Percentiles rank a stretch among this genome's conserved stretches.
These are phyloP conservation scores for Dissophora ornata DNA, from an alignment of 192 early-diverging fungal genomes.

Conservation along the genomic window DNA sequence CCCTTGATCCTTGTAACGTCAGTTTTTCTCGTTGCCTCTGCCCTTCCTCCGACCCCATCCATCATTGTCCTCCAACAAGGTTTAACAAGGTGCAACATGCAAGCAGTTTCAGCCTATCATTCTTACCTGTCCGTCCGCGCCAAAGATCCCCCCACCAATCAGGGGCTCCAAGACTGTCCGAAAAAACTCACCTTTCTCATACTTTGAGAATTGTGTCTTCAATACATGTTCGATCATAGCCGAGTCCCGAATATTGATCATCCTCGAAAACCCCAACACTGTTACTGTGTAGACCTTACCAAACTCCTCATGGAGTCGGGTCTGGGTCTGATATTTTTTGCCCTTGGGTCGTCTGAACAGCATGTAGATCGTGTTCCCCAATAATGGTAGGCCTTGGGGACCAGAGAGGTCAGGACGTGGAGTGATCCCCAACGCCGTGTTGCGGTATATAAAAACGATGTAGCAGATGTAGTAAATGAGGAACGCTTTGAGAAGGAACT, in stretches of 20 bases:
- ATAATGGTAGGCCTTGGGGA: constrained; percentile 30
- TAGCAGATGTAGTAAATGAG: constrained; percentile 8
- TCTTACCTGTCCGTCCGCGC: constrained; percentile 37
- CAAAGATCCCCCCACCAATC: constrained; percentile 40
- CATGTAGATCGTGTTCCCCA: constrained; percentile 26
- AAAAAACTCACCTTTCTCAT: constrained; percentile 30
- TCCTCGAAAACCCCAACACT: constrained; percentile 16
- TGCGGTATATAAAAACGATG: constrained; percentile 20
- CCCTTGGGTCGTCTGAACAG: not conserved
- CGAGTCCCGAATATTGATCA: constrained; percentile 20
- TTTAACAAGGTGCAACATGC: no score
- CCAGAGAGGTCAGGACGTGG: constrained; percentile 28
- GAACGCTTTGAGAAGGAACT: not conserved
- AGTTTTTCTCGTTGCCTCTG: no score
- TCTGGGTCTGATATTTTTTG: constrained; percentile 22
- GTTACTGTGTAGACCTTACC: constrained; percentile 26
- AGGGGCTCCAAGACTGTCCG: constrained; percentile 9
- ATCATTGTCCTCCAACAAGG: no score
- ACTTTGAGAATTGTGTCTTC: constrained; percentile 34
- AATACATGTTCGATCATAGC: constrained; percentile 35
- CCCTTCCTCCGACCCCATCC: no score
- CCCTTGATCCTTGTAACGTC: no score
- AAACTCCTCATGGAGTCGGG: constrained; percentile 5
- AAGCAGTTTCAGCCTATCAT: no score
- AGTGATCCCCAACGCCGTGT: constrained; percentile 2